Percentiles rank a stretch among this genome's conserved stretches.
Conservation (phyloP, 169 alveolate genomes). For the Plasmodium knowlesi region DNA sequence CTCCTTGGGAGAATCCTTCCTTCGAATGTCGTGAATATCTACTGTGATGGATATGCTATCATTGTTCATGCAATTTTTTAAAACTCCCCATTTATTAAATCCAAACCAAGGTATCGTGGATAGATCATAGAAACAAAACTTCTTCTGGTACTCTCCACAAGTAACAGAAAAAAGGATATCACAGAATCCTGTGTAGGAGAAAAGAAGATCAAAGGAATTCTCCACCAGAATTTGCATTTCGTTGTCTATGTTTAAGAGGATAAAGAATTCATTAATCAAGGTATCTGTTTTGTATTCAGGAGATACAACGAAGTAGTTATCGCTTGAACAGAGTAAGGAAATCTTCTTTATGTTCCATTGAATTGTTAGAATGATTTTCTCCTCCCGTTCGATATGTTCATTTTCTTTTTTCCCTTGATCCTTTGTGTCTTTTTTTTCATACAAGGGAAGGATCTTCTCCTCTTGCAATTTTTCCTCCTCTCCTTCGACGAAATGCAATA, state of each 20-base stretch:
- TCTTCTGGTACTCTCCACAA: slow-evolving; percentile 38
- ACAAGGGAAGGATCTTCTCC: neutral
- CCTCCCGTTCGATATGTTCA: neutral
- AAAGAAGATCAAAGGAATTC: slow-evolving; percentile 19
- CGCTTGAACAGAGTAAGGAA: slow-evolving; percentile 23
- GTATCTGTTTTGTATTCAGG: slow-evolving; percentile 69
- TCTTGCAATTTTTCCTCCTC: neutral
- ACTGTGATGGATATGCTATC: slow-evolving; percentile 34
- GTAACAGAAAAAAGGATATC: slow-evolving; percentile 54
- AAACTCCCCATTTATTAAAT: slow-evolving; percentile 28
- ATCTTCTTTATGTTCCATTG: slow-evolving; percentile 66
- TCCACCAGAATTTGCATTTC: neutral
- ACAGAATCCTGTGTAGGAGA: slow-evolving; percentile 73
- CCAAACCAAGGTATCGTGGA: slow-evolving; percentile 66
- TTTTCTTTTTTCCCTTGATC: too few species aligned
- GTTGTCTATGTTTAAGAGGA: slow-evolving; percentile 32
- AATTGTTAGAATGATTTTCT: slow-evolving; percentile 32
- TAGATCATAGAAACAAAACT: slow-evolving; percentile 11
- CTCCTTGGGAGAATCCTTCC: slow-evolving; percentile 28
- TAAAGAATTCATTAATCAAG: slow-evolving; percentile 24
- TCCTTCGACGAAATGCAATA: neutral
- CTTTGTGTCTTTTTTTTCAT: neutral
- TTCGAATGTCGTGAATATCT: slow-evolving; percentile 35
- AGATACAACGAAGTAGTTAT: slow-evolving; percentile 49
- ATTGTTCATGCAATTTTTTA: slow-evolving; percentile 53